Percentiles rank a stretch among this genome's conserved stretches.
Conservation (phyloP, 2,329 filamentous ascomycete species). For the Zopfia rhizophila region DNA sequence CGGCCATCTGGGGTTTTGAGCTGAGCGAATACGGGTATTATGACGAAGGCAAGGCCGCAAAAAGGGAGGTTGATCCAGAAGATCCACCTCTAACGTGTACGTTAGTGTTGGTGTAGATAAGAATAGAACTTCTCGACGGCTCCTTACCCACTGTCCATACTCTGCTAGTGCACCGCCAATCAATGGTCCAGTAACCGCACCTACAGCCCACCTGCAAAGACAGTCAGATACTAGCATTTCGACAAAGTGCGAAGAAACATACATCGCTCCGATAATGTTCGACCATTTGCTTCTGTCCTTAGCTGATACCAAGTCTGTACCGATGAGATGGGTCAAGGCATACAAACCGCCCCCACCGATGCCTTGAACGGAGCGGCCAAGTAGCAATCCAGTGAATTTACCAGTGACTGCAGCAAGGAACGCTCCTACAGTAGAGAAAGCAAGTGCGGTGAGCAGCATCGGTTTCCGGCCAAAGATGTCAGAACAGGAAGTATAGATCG, state of each 20-base stretch:
- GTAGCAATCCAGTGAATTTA: slow-evolving; percentile 51
- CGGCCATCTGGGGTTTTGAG: slow-evolving; percentile 41
- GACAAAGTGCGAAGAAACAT: slow-evolving; percentile 10
- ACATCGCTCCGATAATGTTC: slow-evolving; percentile 33
- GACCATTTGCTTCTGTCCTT: slow-evolving; percentile 31
- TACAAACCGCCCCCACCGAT: slow-evolving; percentile 59
- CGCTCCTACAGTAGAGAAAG: slow-evolving; percentile 58
- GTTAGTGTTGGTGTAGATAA: background rate
- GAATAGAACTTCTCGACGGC: background rate
- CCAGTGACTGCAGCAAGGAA: slow-evolving; percentile 54
- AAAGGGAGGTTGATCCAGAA: slow-evolving; percentile 54
- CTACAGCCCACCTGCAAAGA: slow-evolving; percentile 40
- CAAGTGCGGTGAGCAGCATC: slow-evolving; percentile 55
- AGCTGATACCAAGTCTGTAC: slow-evolving; percentile 54
- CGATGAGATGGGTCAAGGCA: slow-evolving; percentile 54
- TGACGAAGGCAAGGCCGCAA: slow-evolving; percentile 40
- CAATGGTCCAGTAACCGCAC: slow-evolving; percentile 46
- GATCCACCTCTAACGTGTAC: slow-evolving; percentile 45
- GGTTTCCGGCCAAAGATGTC: slow-evolving; percentile 61
- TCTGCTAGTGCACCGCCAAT: slow-evolving; percentile 42
- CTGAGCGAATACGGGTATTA: slow-evolving; percentile 57
- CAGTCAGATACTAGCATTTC: slow-evolving; percentile 1
- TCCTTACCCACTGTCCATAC: slow-evolving; percentile 27
- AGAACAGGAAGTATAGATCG: slow-evolving; percentile 55
- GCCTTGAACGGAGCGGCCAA: slow-evolving; percentile 58